These are phyloP conservation scores for Apiosordaria backusii DNA, from an alignment of 495 filamentous ascomycete species.

Conservation along the genomic window DNA sequence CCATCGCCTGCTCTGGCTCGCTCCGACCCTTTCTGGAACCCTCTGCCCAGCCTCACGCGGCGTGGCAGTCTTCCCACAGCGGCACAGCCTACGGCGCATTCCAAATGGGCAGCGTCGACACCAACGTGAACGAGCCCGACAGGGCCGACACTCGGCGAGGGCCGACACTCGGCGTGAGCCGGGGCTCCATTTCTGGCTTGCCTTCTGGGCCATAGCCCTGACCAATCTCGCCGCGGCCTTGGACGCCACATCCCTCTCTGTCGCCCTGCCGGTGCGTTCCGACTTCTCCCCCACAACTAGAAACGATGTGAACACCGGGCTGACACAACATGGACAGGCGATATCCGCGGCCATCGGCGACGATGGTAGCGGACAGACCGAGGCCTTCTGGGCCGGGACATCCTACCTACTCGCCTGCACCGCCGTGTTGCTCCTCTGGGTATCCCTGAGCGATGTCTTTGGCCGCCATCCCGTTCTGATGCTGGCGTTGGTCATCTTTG, in stretches of 20 bases:
- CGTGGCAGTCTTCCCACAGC: background rate
- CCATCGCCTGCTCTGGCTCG: background rate
- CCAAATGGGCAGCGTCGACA: background rate
- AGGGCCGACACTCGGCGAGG: background rate
- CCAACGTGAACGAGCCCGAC: background rate
- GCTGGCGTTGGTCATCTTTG: conserved; percentile 60
- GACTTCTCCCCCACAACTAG: background rate
- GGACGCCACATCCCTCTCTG: background rate
- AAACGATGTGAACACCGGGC: background rate
- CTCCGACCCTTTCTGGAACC: background rate
- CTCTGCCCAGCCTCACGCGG: background rate
- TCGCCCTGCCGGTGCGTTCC: background rate
- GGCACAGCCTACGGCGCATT: no score
- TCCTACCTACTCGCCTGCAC: conserved; percentile 52
- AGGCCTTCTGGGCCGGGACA: conserved; percentile 59
- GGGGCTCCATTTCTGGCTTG: background rate
- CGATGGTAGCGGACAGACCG: conserved; percentile 11
- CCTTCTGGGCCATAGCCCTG: background rate
- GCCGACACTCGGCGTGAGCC: background rate
- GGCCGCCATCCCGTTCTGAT: conserved; percentile 70
- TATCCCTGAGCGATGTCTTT: conserved; percentile 59
- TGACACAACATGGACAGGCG: background rate
- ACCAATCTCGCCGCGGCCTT: background rate
- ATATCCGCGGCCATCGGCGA: background rate
- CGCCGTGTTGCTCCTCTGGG: conserved; percentile 42